These are phyloP conservation scores for Neocatenulostroma microsporum DNA, from an alignment of 2,329 filamentous ascomycete genomes.

Conservation along the genomic window DNA sequence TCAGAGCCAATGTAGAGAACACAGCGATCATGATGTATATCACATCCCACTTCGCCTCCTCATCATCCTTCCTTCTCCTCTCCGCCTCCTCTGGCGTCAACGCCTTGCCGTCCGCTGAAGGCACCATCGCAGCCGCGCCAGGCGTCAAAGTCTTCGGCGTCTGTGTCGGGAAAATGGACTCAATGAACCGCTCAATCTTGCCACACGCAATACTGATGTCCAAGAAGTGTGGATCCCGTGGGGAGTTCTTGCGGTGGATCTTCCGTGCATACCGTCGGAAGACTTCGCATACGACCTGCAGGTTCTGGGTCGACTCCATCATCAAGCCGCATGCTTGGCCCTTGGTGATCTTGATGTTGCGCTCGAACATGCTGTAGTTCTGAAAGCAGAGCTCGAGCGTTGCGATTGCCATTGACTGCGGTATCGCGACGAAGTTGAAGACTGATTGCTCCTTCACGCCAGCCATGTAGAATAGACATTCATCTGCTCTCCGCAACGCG, in stretches of 20 bases:
- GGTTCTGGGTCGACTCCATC: constrained; percentile 86
- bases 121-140: too few relatives aligned
- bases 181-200: constrained; percentile 94
- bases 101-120: too few relatives aligned
- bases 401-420: constrained; percentile 94
- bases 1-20: constrained; percentile 58
- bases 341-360: constrained; percentile 94
- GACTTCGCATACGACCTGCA: constrained; percentile 69
- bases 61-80: constrained; percentile 45
- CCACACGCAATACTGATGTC: constrained; percentile 86
- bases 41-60: constrained; percentile 48
- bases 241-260: constrained; percentile 91
- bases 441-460: constrained; percentile 91
- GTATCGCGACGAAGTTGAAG: constrained; percentile 98
- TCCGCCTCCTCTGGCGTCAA: constrained; percentile 49
- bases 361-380: constrained; percentile 77
- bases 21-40: constrained; percentile 60
- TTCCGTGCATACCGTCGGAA: constrained; percentile 70
- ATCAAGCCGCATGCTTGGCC: constrained; percentile 87
- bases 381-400: constrained; percentile 88
- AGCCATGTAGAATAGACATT: constrained; percentile 97
- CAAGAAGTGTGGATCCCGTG: constrained; percentile 83
- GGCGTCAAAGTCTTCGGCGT: constrained; percentile 50
- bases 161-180: constrained; percentile 82
- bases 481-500: constrained; percentile 75